Percentiles rank a stretch among this genome's conserved stretches.
Conservation (phyloP, 129 eudicot species). For the Kitagawia praeruptora region DNA sequence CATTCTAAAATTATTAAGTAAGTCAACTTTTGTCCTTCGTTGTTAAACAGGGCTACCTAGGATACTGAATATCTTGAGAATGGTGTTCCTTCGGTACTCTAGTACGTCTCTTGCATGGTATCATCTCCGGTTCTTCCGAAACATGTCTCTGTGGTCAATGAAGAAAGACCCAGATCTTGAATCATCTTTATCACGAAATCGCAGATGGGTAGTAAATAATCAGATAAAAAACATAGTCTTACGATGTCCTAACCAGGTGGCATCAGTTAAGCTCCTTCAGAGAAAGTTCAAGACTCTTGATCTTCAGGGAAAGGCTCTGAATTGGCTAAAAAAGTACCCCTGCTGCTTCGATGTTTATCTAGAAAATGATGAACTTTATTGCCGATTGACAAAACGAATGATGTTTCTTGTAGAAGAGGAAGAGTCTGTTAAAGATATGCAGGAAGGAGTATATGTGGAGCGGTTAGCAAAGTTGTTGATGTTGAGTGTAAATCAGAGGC, state of each 20-base stretch:
- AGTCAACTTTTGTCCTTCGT: neutral
- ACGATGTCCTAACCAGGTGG: slow-evolving; percentile 58
- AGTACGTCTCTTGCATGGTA: neutral
- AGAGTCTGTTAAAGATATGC: slow-evolving; percentile 56
- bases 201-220: slow-evolving; percentile 78
- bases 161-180: slow-evolving; percentile 93
- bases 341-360: slow-evolving; percentile 74
- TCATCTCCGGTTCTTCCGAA: slow-evolving; percentile 8
- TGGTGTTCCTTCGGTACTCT: neutral
- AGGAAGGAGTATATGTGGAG: slow-evolving; percentile 53
- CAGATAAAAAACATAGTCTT: slow-evolving; percentile 78
- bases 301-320: slow-evolving; percentile 78
- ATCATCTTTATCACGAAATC: slow-evolving; percentile 65
- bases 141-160: slow-evolving; percentile 86
- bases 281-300: slow-evolving; percentile 81
- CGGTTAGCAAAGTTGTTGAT: slow-evolving; percentile 74
- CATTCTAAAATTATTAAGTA: neutral
- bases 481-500: slow-evolving; percentile 70
- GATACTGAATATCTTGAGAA: neutral
- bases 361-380: slow-evolving; percentile 48
- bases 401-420: slow-evolving; percentile 64
- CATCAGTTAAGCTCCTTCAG: slow-evolving; percentile 49
- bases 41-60: neutral
- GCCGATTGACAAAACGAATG: slow-evolving; percentile 71
- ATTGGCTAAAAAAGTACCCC: slow-evolving; percentile 87